Evolutionary conservation across 768 basidiomycete genomes (phyloP).

Genomic region (Myochromella boudieri): DNA sequence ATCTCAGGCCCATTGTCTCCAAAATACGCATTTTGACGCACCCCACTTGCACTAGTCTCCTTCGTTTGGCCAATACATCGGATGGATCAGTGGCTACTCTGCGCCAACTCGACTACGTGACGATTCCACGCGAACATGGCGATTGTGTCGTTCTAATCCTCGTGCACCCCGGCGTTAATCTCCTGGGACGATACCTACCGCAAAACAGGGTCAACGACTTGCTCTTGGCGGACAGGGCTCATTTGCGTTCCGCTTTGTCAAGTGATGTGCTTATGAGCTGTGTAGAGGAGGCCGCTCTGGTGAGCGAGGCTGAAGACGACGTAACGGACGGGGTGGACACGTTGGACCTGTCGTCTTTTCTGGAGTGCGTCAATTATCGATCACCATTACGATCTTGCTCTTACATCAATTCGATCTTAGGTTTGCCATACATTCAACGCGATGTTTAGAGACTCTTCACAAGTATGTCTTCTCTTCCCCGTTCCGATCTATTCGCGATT

Average conservation of each 20-base stretch:
- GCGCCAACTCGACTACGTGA: constrained; percentile 63
- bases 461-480: constrained; percentile 32
- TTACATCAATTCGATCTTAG: constrained; percentile 28
- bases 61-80: constrained; percentile 45
- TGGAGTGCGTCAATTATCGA: constrained; percentile 51
- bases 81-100: constrained; percentile 54
- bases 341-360: constrained; percentile 76
- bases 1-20: constrained; percentile 11
- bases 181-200: constrained; percentile 71
- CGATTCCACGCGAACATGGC: constrained; percentile 62
- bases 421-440: constrained; percentile 75
- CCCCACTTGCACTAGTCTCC: constrained; percentile 48
- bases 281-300: constrained; percentile 30
- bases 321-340: constrained; percentile 63
- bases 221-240: constrained; percentile 55
- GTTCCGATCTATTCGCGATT: background rate
- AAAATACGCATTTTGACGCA: no score
- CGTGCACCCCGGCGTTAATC: constrained; percentile 67
- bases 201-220: constrained; percentile 65
- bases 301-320: constrained; percentile 47
- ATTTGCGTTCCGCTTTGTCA: constrained; percentile 41
- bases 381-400: no score
- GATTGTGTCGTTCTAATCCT: constrained; percentile 72
- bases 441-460: constrained; percentile 68
- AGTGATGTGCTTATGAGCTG: constrained; percentile 53